Evolutionary conservation across 208 protist species (phyloP), one percentile per base, ranked within the genome.

Genomic region (Leishmania lainsoni): DNA sequence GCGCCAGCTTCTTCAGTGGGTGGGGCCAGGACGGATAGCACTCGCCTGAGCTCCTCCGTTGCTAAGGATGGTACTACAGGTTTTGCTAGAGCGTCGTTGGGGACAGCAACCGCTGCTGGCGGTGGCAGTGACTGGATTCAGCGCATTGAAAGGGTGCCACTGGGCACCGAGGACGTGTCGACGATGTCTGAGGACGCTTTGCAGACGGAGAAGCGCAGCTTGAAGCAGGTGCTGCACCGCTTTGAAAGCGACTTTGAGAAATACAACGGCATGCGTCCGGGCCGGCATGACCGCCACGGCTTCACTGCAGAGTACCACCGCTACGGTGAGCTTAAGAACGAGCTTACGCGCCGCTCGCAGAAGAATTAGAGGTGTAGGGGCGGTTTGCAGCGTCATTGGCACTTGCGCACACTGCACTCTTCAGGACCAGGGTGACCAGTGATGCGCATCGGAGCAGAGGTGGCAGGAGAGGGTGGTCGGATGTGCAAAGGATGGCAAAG

Each of bases 191-290:
- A 92, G 20, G 88, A 88, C 2, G 91, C 90, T 12, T 81, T 97
- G 61, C 82, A 83, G 54, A 73, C 56, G 22, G 93, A 97, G 77
- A 97, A 97, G 83, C 87, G 92, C 2, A 76, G 86, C 56, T 51
- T 97, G 17, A 97, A 97, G 83, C 90, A 92, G 72, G 84, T 95
- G n/a, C 72, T 97, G 61, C 88, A 95, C 85, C 85, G 83, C 51
- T 97, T 94, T 83, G 93, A 97, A 82, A 93, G 81, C 75, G 87
- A 94, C 56, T 95, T 97, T 79, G 90, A 92, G 78, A 86, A 89
- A 54, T 73, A 77, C 32, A 81, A 89, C 63, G 93, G 93, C 8
- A 76, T 85, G 75, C 83, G 81, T 2, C 92, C 93, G 12, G 87
- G 87, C 45, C 88, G 90, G 49, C 83, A 87, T 71, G 91, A 97